phyloP scores from a whole-genome alignment of 495 filamentous ascomycete genomes.

The Thermothielavioides terrestris region DNA sequence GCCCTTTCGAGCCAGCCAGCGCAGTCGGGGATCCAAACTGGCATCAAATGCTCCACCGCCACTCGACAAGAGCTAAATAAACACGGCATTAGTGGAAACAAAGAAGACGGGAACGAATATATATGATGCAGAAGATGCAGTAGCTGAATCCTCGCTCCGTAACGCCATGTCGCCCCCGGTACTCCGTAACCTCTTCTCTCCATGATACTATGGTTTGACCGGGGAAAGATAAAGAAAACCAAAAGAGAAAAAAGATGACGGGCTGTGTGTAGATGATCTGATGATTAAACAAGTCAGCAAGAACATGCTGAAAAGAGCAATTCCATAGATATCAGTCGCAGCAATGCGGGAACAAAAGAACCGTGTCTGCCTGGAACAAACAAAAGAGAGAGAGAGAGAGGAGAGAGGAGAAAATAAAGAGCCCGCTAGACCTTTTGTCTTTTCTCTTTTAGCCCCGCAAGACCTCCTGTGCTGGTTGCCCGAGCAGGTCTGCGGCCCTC shows the following conservation, averaged over 20 bases:
- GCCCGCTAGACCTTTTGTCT: constrained; percentile 1
- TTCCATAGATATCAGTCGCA: background rate
- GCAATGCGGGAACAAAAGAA: background rate
- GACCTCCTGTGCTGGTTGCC: constrained; percentile 28
- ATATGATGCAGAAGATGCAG: too few relatives aligned
- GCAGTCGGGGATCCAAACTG: background rate
- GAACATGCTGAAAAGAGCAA: too few relatives aligned
- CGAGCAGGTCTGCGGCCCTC: constrained; percentile 23
- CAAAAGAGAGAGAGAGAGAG: background rate
- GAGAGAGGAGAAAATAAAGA: constrained; percentile 2
- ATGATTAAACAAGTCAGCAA: too few relatives aligned
- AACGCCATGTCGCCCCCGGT: too few relatives aligned
- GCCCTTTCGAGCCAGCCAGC: background rate
- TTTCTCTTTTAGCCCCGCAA: background rate
- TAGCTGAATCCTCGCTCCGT: too few relatives aligned
- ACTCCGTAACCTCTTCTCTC: too few relatives aligned
- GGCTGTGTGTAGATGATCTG: too few relatives aligned
- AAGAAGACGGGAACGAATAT: too few relatives aligned
- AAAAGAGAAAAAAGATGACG: too few relatives aligned
- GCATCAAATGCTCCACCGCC: constrained; percentile 2
- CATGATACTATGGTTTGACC: too few relatives aligned
- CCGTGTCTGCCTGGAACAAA: constrained; percentile 1
- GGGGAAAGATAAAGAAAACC: too few relatives aligned
- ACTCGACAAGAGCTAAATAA: background rate
- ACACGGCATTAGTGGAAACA: background rate